Evolutionary conservation across 2,329 filamentous ascomycete species (phyloP).

Genomic region (Epichloe sp.): DNA sequence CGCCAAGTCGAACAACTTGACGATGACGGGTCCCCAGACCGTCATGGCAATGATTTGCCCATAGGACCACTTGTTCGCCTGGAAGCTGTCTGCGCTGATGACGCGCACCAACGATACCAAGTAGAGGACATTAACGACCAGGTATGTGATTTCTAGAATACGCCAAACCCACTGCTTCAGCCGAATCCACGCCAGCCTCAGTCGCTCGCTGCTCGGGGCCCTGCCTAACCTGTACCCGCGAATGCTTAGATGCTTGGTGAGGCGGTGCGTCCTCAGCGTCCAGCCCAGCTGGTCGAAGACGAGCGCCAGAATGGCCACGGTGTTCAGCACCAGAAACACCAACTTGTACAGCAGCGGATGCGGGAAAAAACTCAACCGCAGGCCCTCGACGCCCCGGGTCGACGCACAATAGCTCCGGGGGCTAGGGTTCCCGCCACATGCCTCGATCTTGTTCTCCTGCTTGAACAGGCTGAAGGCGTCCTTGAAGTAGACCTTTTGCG

Average conservation of each 20-base stretch:
- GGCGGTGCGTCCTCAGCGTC: slow-evolving; percentile 22
- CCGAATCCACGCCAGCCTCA: slow-evolving; percentile 16
- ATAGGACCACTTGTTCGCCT: slow-evolving; percentile 22
- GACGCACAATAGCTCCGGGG: slow-evolving; percentile 25
- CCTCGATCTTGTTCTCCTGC: slow-evolving; percentile 17
- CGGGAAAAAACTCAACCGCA: slow-evolving; percentile 24
- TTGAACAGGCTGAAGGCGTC: slow-evolving; percentile 22
- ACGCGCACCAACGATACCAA: slow-evolving; percentile 23
- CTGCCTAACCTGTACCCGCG: slow-evolving; percentile 19
- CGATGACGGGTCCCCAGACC: slow-evolving; percentile 26
- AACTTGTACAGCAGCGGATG: slow-evolving; percentile 25
- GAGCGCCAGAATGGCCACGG: slow-evolving; percentile 21
- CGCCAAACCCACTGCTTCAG: slow-evolving; percentile 21
- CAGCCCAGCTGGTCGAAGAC: slow-evolving; percentile 22
- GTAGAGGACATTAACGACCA: slow-evolving; percentile 26
- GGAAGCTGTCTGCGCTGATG: slow-evolving; percentile 23
- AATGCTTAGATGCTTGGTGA: slow-evolving; percentile 18
- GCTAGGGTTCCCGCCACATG: slow-evolving; percentile 25
- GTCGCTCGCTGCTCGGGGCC: slow-evolving; percentile 16
- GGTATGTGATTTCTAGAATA: slow-evolving; percentile 21
- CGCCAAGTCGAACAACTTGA: slow-evolving; percentile 25
- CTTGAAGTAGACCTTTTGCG: slow-evolving; percentile 21
- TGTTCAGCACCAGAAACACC: slow-evolving; percentile 23
- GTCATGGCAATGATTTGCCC: slow-evolving; percentile 27
- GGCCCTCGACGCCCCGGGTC: slow-evolving; percentile 20